Percentiles rank a stretch among this genome's conserved stretches.
Conservation (phyloP, 2,329 filamentous ascomycete genomes). For the Exophiala sp. region DNA sequence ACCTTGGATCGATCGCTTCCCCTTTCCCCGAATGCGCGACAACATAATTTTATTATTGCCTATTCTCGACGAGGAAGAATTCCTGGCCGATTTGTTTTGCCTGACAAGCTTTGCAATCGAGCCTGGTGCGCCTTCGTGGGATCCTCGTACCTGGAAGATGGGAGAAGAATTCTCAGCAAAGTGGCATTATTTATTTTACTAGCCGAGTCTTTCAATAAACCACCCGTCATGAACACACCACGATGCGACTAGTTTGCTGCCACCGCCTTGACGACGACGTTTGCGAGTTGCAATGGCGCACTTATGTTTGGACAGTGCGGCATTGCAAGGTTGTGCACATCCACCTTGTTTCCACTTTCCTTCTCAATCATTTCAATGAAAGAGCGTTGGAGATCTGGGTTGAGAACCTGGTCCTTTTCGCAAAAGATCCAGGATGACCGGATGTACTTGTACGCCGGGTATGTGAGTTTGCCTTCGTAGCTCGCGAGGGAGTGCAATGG, state of each 20-base stretch:
- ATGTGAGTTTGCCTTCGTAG: conserved; percentile 31
- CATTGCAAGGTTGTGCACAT: conserved; percentile 30
- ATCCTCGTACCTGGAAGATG: conserved; percentile 36
- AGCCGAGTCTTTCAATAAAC: neutral
- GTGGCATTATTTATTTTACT: conserved; percentile 36
- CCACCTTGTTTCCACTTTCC: conserved; percentile 32
- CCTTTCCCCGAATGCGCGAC: conserved; percentile 40
- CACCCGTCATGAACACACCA: too few relatives aligned
- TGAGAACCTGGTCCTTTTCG: conserved; percentile 38
- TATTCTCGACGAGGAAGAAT: conserved; percentile 37
- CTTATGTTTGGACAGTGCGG: conserved; percentile 32
- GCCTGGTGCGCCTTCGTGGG: conserved; percentile 31
- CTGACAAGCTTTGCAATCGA: conserved; percentile 35
- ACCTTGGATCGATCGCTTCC: conserved; percentile 42
- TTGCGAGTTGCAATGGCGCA: conserved; percentile 9
- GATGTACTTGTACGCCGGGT: conserved; percentile 41
- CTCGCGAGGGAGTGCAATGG: conserved; percentile 29
- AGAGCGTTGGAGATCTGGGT: conserved; percentile 32
- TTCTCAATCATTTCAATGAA: conserved; percentile 34
- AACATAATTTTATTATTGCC: conserved; percentile 33
- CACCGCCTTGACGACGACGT: too few relatives aligned
- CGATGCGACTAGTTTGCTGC: too few relatives aligned
- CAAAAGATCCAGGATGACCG: conserved; percentile 41
- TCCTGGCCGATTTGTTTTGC: conserved; percentile 35
- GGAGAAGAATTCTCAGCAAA: conserved; percentile 34